These are phyloP conservation scores for Colletotrichum sp. DNA, from an alignment of 2,329 filamentous ascomycete genomes.

Conservation along the genomic window DNA sequence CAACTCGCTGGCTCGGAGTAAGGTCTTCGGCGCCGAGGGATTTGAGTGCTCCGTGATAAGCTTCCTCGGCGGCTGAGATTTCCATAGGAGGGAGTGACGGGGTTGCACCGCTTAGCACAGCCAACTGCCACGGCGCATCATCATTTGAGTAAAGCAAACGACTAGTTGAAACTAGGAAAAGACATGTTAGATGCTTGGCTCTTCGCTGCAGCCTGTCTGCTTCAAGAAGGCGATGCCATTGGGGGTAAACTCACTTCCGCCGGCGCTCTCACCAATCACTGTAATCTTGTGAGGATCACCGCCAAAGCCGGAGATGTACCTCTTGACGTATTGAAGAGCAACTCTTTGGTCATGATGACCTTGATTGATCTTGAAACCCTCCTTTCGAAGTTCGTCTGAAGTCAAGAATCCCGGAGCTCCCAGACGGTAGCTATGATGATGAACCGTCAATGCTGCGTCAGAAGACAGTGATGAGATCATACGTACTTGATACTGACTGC, in stretches of 20 bases:
- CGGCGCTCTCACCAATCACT: conserved; percentile 51
- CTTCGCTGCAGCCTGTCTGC: background rate
- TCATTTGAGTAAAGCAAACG: background rate
- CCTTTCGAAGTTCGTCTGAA: conserved; percentile 49
- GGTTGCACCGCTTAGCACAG: background rate
- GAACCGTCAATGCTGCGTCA: background rate
- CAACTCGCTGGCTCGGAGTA: background rate
- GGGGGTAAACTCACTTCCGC: conserved; percentile 39
- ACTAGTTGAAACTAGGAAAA: background rate
- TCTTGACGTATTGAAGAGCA: conserved; percentile 36
- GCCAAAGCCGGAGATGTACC: conserved; percentile 37
- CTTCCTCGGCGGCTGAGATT: background rate
- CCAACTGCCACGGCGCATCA: background rate
- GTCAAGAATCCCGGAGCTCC: conserved; percentile 50
- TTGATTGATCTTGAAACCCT: conserved; percentile 49
- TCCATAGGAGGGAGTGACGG: background rate
- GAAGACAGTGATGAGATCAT: background rate
- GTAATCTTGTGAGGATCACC: conserved; percentile 37
- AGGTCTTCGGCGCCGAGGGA: background rate
- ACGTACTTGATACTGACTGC: conserved; percentile 49
- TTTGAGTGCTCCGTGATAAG: background rate
- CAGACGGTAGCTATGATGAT: conserved; percentile 48
- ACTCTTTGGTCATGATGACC: conserved; percentile 43
- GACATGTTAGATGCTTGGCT: background rate
- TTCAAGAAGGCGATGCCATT: background rate